Percentiles rank a stretch among this genome's conserved stretches.
phyloP scores from a whole-genome alignment of 768 basidiomycete species.

The Calocybe indica region DNA sequence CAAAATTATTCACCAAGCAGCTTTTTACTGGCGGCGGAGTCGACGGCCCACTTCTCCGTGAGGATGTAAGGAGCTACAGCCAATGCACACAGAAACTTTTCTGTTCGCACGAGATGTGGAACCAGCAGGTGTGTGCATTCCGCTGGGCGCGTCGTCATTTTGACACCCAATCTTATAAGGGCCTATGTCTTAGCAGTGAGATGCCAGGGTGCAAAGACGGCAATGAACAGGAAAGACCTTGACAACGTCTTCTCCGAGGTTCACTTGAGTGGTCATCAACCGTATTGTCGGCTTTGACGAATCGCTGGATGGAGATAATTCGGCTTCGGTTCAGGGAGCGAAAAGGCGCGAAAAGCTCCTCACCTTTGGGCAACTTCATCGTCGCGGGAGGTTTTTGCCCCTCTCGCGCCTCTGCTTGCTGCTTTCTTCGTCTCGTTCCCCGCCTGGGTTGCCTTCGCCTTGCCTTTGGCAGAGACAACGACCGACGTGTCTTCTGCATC shows the following conservation, averaged over 20 bases:
- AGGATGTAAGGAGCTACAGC: conserved; percentile 58
- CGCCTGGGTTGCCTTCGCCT: conserved; percentile 2
- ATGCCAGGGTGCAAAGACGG: background rate
- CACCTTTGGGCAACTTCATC: background rate
- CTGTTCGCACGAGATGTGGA: conserved; percentile 67
- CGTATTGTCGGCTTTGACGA: conserved; percentile 22
- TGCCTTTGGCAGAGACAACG: background rate
- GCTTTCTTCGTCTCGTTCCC: conserved; percentile 17
- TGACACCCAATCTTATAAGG: conserved; percentile 61
- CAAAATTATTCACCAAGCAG: conserved; percentile 53
- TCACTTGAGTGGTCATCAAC: conserved; percentile 66
- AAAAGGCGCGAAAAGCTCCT: background rate
- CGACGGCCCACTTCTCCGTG: conserved; percentile 60
- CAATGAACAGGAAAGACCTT: conserved; percentile 39
- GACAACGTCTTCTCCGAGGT: conserved; percentile 46
- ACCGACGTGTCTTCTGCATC: conserved; percentile 5
- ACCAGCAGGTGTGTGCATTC: conserved; percentile 82
- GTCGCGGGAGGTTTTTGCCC: background rate
- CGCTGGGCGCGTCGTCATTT: conserved; percentile 47
- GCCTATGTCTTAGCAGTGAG: conserved; percentile 29
- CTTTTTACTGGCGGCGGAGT: conserved; percentile 46
- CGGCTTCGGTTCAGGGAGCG: conserved; percentile 5
- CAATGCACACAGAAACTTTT: conserved; percentile 83
- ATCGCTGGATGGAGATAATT: background rate
- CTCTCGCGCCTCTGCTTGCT: conserved; percentile 10